Percentiles rank a stretch among this genome's conserved stretches.
Conservation (phyloP, 2,329 filamentous ascomycete species). For the Rhinocladiella similis region DNA sequence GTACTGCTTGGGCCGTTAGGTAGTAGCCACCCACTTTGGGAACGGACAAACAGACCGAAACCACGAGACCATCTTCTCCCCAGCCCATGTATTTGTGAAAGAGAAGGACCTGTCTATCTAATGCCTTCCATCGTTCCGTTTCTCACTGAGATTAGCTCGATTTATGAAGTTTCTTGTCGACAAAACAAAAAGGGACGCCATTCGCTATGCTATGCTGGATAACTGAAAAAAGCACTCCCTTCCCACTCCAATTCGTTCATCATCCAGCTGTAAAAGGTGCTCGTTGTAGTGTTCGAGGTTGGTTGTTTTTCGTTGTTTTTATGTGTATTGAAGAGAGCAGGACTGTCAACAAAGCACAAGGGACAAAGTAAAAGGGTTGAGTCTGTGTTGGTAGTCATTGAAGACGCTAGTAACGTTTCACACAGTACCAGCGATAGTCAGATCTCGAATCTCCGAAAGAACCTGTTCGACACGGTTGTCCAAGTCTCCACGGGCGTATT, state of each 20-base stretch:
- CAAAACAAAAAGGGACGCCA: too few relatives aligned
- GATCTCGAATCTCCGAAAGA: constrained; percentile 90
- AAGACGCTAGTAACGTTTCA: constrained; percentile 30
- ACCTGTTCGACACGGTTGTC: constrained; percentile 93
- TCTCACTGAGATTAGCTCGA: too few relatives aligned
- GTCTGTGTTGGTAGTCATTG: too few relatives aligned
- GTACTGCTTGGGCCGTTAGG: background rate
- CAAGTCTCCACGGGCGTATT: constrained; percentile 91
- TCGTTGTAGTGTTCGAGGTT: background rate
- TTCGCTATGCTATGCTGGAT: constrained; percentile 18
- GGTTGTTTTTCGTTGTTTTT: constrained; percentile 3
- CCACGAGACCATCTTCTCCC: background rate
- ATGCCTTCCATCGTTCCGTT: too few relatives aligned
- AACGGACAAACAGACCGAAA: background rate
- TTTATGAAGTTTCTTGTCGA: too few relatives aligned
- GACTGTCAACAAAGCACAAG: background rate
- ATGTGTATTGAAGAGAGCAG: background rate
- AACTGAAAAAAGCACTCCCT: constrained; percentile 4
- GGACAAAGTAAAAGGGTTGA: background rate
- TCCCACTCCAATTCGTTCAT: constrained; percentile 5
- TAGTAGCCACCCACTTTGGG: background rate
- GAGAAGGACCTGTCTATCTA: too few relatives aligned
- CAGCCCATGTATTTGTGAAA: too few relatives aligned
- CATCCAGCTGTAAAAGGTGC: constrained; percentile 8
- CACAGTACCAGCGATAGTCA: constrained; percentile 84